Conservation (phyloP, 1,284 basidiomycete genomes). For the Fomes fomentarius region DNA sequence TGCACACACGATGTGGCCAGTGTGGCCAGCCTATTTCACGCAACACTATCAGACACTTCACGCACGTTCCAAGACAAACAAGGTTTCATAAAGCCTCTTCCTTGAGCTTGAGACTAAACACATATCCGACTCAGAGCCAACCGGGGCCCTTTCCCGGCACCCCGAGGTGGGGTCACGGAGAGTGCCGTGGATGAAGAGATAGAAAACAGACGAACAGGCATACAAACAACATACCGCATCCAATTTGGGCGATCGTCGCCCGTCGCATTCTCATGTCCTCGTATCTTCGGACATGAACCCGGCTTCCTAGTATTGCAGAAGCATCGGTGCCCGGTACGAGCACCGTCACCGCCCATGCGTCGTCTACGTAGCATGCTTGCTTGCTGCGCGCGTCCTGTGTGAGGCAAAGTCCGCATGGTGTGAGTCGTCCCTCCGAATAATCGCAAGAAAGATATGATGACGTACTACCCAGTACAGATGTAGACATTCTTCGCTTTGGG, state of each 20-base stretch:
- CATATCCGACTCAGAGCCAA: too few species aligned
- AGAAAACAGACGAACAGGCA: slow-evolving; percentile 5
- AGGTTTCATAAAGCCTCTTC: too few species aligned
- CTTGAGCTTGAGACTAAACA: too few species aligned
- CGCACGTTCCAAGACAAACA: too few species aligned
- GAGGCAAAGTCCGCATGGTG: neutral
- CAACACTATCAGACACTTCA: too few species aligned
- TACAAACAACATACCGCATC: neutral
- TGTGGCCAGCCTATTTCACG: too few species aligned
- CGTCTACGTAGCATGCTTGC: neutral
- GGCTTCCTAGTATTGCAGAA: slow-evolving; percentile 7
- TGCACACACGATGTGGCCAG: too few species aligned
- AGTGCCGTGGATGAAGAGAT: neutral
- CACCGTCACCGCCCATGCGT: slow-evolving; percentile 1
- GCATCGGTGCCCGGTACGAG: slow-evolving; percentile 15
- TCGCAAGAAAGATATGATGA: neutral
- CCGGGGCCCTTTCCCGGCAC: too few species aligned
- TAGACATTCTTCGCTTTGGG: too few species aligned
- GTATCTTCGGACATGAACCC: neutral
- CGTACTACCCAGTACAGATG: neutral
- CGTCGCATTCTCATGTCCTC: slow-evolving; percentile 2
- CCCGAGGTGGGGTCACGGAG: too few species aligned
- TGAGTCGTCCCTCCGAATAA: neutral
- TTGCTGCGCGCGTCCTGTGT: neutral
- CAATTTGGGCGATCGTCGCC: slow-evolving; percentile 9